These are phyloP conservation scores for Pleurotus giganteus DNA, from an alignment of 768 basidiomycete genomes.

Conservation along the genomic window DNA sequence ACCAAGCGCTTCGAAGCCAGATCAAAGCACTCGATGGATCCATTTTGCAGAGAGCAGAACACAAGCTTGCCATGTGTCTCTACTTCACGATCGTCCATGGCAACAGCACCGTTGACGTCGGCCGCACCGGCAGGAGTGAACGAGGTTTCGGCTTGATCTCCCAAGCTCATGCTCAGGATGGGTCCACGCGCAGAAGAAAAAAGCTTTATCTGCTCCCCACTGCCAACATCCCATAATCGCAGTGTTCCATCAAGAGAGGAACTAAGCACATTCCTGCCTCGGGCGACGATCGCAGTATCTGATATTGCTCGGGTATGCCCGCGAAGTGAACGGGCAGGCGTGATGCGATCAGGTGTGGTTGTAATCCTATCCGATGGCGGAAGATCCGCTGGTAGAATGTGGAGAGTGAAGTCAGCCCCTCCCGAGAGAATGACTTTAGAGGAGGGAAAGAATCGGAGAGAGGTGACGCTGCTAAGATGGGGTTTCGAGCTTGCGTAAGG, in stretches of 20 bases:
- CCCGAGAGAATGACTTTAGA: constrained; percentile 69
- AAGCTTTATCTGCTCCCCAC: constrained; percentile 44
- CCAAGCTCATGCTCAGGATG: constrained; percentile 44
- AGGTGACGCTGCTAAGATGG: constrained; percentile 55
- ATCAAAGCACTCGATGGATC: constrained; percentile 56
- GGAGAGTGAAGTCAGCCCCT: constrained; percentile 64
- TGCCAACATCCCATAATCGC: constrained; percentile 70
- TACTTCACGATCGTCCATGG: constrained; percentile 36
- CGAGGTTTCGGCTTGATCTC: constrained; percentile 24
- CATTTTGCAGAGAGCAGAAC: constrained; percentile 55
- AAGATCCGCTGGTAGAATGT: constrained; percentile 59
- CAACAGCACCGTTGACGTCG: background rate
- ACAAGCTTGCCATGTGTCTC: constrained; percentile 47
- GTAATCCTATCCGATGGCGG: constrained; percentile 17
- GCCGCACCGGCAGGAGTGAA: background rate
- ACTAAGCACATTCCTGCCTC: constrained; percentile 67
- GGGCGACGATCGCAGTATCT: constrained; percentile 56
- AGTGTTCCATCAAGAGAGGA: constrained; percentile 67
- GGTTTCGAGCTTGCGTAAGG: constrained; percentile 24
- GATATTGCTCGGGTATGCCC: constrained; percentile 70
- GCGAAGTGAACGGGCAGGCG: constrained; percentile 58
- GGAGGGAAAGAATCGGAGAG: constrained; percentile 66
- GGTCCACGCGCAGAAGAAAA: constrained; percentile 38
- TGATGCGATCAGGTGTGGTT: constrained; percentile 30
- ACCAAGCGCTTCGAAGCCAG: constrained; percentile 37